phyloP scores from a whole-genome alignment of 116 monocot species.

The Trichopus zeylanicus region DNA sequence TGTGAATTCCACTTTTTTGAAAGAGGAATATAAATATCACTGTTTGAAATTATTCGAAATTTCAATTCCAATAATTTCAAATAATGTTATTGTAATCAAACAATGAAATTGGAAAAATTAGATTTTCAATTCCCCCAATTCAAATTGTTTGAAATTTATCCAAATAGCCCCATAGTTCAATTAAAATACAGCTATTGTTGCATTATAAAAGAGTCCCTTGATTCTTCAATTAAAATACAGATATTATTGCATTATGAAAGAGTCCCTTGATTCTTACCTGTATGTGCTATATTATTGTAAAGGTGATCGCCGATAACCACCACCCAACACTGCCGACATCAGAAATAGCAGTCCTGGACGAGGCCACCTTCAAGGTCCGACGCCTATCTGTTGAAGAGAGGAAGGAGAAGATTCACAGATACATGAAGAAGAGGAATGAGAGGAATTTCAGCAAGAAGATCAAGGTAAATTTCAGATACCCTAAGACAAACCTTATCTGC shows the following conservation, averaged over 20 bases:
- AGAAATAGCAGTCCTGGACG: slow-evolving; percentile 38
- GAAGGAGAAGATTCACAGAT: slow-evolving; percentile 70
- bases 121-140: too few relatives aligned
- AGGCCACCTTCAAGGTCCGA: slow-evolving; percentile 43
- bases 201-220: neutral
- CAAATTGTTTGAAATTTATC: too few relatives aligned
- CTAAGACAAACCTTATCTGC: too few relatives aligned
- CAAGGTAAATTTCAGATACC: slow-evolving; percentile 39
- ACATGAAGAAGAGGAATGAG: slow-evolving; percentile 66
- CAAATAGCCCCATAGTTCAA: too few relatives aligned
- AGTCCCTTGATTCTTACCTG: neutral
- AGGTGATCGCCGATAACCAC: slow-evolving; percentile 36
- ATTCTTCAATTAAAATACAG: neutral
- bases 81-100: too few relatives aligned
- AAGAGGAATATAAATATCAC: too few relatives aligned
- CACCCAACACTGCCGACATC: slow-evolving; percentile 12
- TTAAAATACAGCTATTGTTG: neutral
- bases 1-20: too few relatives aligned
- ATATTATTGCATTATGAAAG: neutral
- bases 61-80: too few relatives aligned
- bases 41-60: too few relatives aligned
- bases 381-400: slow-evolving; percentile 62
- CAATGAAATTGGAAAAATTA: too few relatives aligned
- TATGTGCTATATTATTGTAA: neutral
- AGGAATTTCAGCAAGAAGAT: slow-evolving; percentile 91